Evolutionary conservation across 352 stramenopile genomes (phyloP), one percentile per base, ranked within the genome.

Genomic region (Pythium periplocum): DNA sequence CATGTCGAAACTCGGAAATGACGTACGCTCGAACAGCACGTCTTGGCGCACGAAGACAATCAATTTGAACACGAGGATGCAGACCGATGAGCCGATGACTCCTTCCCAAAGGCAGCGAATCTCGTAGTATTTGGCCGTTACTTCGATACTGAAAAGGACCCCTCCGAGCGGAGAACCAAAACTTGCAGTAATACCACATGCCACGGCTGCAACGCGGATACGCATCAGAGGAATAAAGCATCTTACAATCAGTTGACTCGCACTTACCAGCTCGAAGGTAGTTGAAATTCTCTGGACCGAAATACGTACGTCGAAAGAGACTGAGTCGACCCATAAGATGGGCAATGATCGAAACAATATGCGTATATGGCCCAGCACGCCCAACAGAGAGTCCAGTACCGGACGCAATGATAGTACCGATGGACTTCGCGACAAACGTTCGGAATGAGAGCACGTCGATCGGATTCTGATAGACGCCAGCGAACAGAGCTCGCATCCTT

Each of bases 51-150:
- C 66, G 38, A 88, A 88, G 2, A 69, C 86, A 44, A 91, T 78
- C 50, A 91, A 72, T 37, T 82, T 79, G 57, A 86, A 93, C 4
- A 90, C 72, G 12, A 93, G 57, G 40, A 93, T 84, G 39, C 78
- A 91, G 46, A 90, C 69, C 4, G 78, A 87, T 8, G 83, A 88
- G 54, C 76, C 80, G 54, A 93, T 93, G 32, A 91, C 78, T 11
- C 80, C 77, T 59, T 91, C 80, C 83, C 83, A 93, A 6, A 93
- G 66, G 11, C 75, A 90, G 59, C 87, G 87, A 63, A 94, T 89
- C 55, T 90, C 79, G 60, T 93, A 94, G 51, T 87, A 90, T 36
- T 80, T 84, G 4, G 82, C 81, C 2, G 82, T 91, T 34, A 94
- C 84, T 64, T 94, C 84, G 34, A 94, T 93, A 40, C 82, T 90